Evolutionary conservation across 805 yeast genomes (phyloP).

Genomic region (Henningerozyma blattae): DNA sequence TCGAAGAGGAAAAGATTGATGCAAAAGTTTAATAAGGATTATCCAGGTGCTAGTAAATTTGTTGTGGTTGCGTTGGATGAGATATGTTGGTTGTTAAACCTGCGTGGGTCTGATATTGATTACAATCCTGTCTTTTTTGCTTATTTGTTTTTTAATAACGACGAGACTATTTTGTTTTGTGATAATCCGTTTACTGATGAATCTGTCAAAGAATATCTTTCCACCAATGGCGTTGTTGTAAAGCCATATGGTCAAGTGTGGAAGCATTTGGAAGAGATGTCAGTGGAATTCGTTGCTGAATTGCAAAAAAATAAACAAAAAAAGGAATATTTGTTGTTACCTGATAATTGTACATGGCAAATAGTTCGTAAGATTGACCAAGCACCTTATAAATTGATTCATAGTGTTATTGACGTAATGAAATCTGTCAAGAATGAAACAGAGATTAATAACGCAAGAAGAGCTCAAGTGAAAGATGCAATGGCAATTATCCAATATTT

Average conservation of each 20-base stretch:
- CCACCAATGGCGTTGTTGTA: slow-evolving; percentile 34
- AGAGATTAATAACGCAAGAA: slow-evolving; percentile 60
- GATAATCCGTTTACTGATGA: slow-evolving; percentile 32
- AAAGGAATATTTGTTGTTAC: slow-evolving; percentile 33
- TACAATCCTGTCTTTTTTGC: slow-evolving; percentile 82
- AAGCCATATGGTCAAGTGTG: slow-evolving; percentile 49
- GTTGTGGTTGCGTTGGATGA: slow-evolving; percentile 74
- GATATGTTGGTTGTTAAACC: slow-evolving; percentile 80
- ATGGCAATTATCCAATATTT: slow-evolving; percentile 60
- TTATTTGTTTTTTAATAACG: slow-evolving; percentile 34
- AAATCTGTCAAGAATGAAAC: slow-evolving; percentile 66
- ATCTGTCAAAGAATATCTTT: slow-evolving; percentile 28
- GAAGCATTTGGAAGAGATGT: slow-evolving; percentile 32
- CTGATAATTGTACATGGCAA: slow-evolving; percentile 59
- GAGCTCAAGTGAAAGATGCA: slow-evolving; percentile 79
- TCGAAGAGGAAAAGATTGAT: slow-evolving; percentile 39
- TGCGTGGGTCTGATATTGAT: slow-evolving; percentile 74
- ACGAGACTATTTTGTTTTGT: slow-evolving; percentile 39
- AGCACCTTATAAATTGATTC: slow-evolving; percentile 25
- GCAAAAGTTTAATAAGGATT: neutral
- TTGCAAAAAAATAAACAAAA: slow-evolving; percentile 12
- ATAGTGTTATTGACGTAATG: slow-evolving; percentile 51
- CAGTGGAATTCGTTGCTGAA: no score
- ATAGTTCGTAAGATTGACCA: slow-evolving; percentile 35
- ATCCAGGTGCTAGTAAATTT: slow-evolving; percentile 26